Conservation (phyloP, 1,139 yeast species). For the Taphrina flavorubra region DNA sequence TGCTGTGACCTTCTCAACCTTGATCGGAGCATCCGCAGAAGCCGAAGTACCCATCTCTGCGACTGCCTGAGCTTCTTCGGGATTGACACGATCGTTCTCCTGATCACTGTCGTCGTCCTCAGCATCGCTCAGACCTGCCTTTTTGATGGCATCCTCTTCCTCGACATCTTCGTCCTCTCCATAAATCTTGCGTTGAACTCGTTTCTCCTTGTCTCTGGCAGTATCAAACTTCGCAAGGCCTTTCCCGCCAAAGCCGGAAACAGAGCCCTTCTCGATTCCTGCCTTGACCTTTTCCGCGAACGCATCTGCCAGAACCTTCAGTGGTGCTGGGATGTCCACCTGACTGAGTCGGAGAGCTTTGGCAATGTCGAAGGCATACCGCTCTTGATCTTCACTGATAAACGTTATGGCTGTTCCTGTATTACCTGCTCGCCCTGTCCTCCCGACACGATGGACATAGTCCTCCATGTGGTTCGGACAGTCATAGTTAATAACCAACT, state of each 20-base stretch:
- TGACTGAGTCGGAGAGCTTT: conserved; percentile 68
- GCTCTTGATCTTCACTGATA: conserved; percentile 66
- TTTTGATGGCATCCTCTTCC: conserved; percentile 47
- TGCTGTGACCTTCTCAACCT: conserved; percentile 44
- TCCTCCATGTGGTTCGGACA: conserved; percentile 94
- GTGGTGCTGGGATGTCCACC: conserved; percentile 60
- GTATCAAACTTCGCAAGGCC: conserved; percentile 84
- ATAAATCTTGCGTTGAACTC: conserved; percentile 58
- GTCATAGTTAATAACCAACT: conserved; percentile 82
- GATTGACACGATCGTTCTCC: conserved; percentile 34
- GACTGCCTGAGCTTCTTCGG: conserved; percentile 45
- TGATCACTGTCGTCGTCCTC: conserved; percentile 39
- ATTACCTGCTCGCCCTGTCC: conserved; percentile 93
- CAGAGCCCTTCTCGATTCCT: conserved; percentile 67
- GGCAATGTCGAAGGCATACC: conserved; percentile 70
- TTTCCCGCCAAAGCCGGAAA: conserved; percentile 89
- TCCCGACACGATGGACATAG: conserved; percentile 92
- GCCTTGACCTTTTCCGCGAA: conserved; percentile 68
- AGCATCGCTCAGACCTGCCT: conserved; percentile 47
- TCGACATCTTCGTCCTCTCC: conserved; percentile 53
- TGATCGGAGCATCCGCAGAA: conserved; percentile 43
- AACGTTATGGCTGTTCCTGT: conserved; percentile 80
- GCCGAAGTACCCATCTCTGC: conserved; percentile 44
- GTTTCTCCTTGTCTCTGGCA: conserved; percentile 64
- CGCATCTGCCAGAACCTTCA: conserved; percentile 61